A percentile compares a stretch with the other conserved stretches of the same genome.
Conservation (phyloP, 2,329 filamentous ascomycete genomes). For the Phaeophleospora eucalypticola region DNA sequence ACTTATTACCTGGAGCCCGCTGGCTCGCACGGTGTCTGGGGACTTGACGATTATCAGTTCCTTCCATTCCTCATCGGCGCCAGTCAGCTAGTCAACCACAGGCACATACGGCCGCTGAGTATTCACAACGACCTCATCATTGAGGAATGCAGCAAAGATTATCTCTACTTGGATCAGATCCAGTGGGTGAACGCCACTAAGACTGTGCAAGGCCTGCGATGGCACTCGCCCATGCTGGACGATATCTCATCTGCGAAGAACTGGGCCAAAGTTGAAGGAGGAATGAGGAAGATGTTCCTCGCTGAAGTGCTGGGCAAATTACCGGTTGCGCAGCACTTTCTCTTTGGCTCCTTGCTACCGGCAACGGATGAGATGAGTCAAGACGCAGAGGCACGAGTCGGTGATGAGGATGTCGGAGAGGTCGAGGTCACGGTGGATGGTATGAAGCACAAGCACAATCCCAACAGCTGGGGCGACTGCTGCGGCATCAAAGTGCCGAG, state of each 20-base stretch:
- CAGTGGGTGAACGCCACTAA: slow-evolving; percentile 94
- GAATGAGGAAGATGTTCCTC: slow-evolving; percentile 96
- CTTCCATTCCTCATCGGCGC: slow-evolving; percentile 51
- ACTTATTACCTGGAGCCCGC: slow-evolving; percentile 92
- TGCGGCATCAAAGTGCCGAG: slow-evolving; percentile 97
- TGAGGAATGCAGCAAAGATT: slow-evolving; percentile 80
- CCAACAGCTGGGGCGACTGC: slow-evolving; percentile 80
- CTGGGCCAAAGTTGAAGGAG: slow-evolving; percentile 88
- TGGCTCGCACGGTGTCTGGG: slow-evolving; percentile 51
- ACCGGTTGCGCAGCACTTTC: slow-evolving; percentile 97
- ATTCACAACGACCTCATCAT: slow-evolving; percentile 87
- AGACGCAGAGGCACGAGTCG: slow-evolving; percentile 52
- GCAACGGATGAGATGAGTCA: slow-evolving; percentile 77
- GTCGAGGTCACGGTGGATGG: slow-evolving; percentile 63
- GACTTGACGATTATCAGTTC: slow-evolving; percentile 52
- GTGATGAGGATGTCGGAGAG: slow-evolving; percentile 49
- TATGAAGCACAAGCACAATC: slow-evolving; percentile 58
- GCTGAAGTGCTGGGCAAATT: slow-evolving; percentile 88
- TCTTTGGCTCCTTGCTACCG: slow-evolving; percentile 83
- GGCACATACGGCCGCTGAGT: slow-evolving; percentile 46
- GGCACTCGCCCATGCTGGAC: slow-evolving; percentile 98
- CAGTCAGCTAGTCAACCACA: slow-evolving; percentile 61
- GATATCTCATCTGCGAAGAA: slow-evolving; percentile 88
- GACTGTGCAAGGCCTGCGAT: slow-evolving; percentile 86
- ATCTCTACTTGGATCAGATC: slow-evolving; percentile 88